Evolutionary conservation across 2,329 filamentous ascomycete species (phyloP).

Genomic region (Sarocladium brachiariae): DNA sequence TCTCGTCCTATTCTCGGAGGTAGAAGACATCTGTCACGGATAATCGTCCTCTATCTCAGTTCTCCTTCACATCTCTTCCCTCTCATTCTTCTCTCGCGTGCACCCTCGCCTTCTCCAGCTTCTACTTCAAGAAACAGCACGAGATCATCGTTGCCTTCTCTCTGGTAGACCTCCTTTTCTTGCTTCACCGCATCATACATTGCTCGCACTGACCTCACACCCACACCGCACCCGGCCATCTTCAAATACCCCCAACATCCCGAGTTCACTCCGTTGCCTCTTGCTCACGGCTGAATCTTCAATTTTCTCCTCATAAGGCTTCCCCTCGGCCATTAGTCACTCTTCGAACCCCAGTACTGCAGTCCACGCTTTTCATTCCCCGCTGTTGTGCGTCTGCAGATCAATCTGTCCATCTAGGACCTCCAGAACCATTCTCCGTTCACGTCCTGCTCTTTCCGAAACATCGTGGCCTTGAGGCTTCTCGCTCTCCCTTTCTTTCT

Average conservation of each 20-base stretch:
- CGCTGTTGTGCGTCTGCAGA: background rate
- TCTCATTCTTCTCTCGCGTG: too few species aligned
- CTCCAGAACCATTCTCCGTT: background rate
- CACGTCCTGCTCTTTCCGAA: background rate
- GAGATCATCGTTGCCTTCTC: background rate
- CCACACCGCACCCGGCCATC: background rate
- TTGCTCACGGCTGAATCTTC: background rate
- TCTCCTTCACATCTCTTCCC: too few species aligned
- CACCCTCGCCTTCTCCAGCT: too few species aligned
- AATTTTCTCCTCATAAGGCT: background rate
- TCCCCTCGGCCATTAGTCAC: background rate
- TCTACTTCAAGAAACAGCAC: too few species aligned
- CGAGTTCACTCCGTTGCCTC: background rate
- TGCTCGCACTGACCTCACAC: background rate
- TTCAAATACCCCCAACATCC: background rate
- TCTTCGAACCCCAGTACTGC: background rate
- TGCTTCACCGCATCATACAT: slow-evolving; percentile 5
- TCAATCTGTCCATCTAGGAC: background rate
- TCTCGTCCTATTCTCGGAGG: too few species aligned
- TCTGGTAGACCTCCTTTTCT: background rate
- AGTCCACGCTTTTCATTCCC: background rate
- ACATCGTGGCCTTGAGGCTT: slow-evolving; percentile 1
- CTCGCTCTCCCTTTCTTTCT: background rate
- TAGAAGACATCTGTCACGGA: too few species aligned
- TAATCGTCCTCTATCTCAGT: too few species aligned